Evolutionary conservation across 73 alveolate species (phyloP), one percentile per base, ranked within the genome.

Genomic region (Diophrys sp.): DNA sequence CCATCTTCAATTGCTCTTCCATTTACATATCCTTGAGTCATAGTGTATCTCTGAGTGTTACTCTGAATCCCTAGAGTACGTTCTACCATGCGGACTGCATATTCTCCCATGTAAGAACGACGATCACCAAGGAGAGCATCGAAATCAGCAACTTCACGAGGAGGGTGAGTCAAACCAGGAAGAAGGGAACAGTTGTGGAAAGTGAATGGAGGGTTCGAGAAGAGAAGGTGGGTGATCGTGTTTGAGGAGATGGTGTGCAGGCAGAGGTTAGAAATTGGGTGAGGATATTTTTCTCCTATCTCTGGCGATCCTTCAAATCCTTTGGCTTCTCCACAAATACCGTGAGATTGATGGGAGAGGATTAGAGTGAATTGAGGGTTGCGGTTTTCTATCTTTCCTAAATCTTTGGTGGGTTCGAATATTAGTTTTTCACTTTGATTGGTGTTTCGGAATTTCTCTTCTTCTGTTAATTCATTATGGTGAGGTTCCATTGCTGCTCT

Each of bases 401-500:
- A 29, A 23, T 34, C 67, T 25, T 71, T 29, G 1, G 80, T 73
- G 66, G 54, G 0, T 53, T 78, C 34, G 70, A 34, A 11, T 8
- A 25, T 18, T 1, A 54, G 23, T 28, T 33, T 67, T 18, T 56
- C 54, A 54, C 30, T 0, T 29, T 77, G 79, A 80, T 68, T 24
- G 57, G 31, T n/a, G 80, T 75, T 31, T 69, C 85, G n/a, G 84
- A 87, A 27, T 33, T 33, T 74, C 70, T 82, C 81, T 79, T 84
- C 73, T 83, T 79, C 81, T 29, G 80, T 23, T 31, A 54, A 54
- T 69, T 91, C 2, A 23, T 28, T 71, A 24, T 85, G 85, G 0
- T 78, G 77, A 31, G 31, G 67, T 33, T 62, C 54, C 78, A 95
- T 85, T 1, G 95, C 94, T 33, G 67, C 74, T 23, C 80, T 55